Base-by-base conservation (phyloP, 805 yeast species). In the Blastobotrys chiropterorum region DNA sequence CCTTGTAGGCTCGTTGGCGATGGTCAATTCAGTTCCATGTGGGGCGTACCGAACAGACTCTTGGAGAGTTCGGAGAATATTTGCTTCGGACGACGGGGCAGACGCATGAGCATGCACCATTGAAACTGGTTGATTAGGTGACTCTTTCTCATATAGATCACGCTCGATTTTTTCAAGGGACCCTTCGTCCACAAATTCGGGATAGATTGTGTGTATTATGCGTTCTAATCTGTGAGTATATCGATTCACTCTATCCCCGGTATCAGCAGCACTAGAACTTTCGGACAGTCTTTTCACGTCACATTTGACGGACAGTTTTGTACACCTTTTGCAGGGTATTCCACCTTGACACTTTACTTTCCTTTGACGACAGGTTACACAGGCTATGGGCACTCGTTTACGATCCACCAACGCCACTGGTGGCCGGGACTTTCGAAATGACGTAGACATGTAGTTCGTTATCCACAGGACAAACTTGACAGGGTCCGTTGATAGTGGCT, bases 261-360 rank as follows among this genome's bases (percentile, higher is more conserved):
- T 5, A 6, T 11, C 34, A 26, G 34, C 8, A 22, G 40, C 39
- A n/a, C 40, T 45, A 22, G 2, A 39, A 26, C n/a, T n/a, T n/a
- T n/a, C n/a, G n/a, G n/a, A n/a, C n/a, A 7, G 38, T 15, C 15
- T 15, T 30, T 45, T 21, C 3, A 26, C 11, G 11, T 26, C 34
- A 26, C 34, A 26, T 11, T 22, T n/a, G 16, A 26, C 19, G 20
- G 30, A 22, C 39, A 26, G 48, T 15, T 21, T 45, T n/a, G 19
- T 11, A 8, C 48, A 45, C 3, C 48, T 21, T 8, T 15, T 31
- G 20, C 48, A 45, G 14, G 48, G 48, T n/a, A 20, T 26, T 19
- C 48, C 48, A 15, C 48, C 48, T 7, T 45, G 40, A 20, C 48
- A 45, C 15, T 45, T 45, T 11, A 45, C 48, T 15, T 45, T 45